phyloP scores from a whole-genome alignment of 116 monocot genomes.

The Papilionanthe hybrid region DNA sequence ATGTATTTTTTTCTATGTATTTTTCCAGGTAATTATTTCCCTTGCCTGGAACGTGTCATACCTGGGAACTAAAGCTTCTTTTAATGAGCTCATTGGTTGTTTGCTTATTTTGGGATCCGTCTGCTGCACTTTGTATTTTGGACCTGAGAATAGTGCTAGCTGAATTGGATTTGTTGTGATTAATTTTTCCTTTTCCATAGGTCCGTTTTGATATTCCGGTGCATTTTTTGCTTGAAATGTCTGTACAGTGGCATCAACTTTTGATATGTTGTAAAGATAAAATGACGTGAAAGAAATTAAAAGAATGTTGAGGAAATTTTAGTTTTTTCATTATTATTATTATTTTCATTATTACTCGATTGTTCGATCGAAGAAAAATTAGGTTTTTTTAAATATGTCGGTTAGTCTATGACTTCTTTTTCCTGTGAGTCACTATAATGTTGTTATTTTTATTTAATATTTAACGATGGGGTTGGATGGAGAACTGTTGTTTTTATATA shows the following conservation, averaged over 20 bases:
- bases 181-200: not conserved
- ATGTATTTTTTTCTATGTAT: too few relatives aligned
- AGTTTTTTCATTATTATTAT: too few relatives aligned
- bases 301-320: too few relatives aligned
- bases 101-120: constrained; percentile 31
- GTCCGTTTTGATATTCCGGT: not conserved
- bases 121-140: constrained; percentile 21
- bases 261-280: not conserved
- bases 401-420: too few relatives aligned
- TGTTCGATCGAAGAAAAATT: too few relatives aligned
- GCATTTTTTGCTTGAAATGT: not conserved
- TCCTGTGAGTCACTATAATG: too few relatives aligned
- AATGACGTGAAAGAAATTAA: not conserved
- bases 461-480: too few relatives aligned
- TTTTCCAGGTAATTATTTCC: constrained; percentile 29
- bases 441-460: too few relatives aligned
- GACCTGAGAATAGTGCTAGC: constrained; percentile 13
- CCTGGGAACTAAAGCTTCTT: constrained; percentile 14
- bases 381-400: too few relatives aligned
- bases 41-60: constrained; percentile 22
- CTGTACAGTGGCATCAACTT: not conserved
- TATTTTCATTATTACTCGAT: too few relatives aligned
- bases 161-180: not conserved
- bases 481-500: too few relatives aligned
- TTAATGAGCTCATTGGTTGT: constrained; percentile 27